phyloP scores from a whole-genome alignment of 176 grass and related monocot species.

The Oryza officinalis region DNA sequence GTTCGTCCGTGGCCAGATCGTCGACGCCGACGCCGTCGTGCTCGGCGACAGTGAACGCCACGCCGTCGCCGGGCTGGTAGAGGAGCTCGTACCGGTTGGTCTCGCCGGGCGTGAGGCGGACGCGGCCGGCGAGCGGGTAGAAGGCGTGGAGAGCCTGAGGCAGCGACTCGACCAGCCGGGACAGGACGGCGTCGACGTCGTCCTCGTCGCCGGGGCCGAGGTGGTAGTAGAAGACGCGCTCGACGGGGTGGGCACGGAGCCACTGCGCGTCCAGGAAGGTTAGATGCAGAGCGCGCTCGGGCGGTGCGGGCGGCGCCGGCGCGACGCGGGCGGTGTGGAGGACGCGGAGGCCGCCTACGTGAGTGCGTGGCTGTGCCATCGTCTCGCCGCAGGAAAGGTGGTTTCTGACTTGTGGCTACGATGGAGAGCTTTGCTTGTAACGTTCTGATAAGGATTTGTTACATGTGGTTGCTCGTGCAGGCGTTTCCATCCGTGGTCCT shows the following conservation, averaged over 20 bases:
- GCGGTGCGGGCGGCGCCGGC: background rate
- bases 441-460: too few species aligned
- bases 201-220: slow-evolving; percentile 1
- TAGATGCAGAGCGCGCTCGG: slow-evolving; percentile 24
- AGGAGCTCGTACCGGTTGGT: slow-evolving; percentile 28
- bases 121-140: slow-evolving; percentile 28
- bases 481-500: too few species aligned
- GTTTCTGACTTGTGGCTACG: too few species aligned
- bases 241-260: background rate
- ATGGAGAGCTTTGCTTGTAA: too few species aligned
- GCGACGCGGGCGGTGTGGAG: slow-evolving; percentile 19
- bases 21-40: slow-evolving; percentile 3
- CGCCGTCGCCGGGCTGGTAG: slow-evolving; percentile 31
- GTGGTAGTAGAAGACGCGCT: slow-evolving; percentile 51
- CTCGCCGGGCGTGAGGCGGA: slow-evolving; percentile 19
- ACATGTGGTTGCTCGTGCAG: too few species aligned
- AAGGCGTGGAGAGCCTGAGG: slow-evolving; percentile 19
- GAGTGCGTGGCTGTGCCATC: too few species aligned
- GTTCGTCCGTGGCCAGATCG: background rate
- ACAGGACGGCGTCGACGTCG: background rate
- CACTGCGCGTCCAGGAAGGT: slow-evolving; percentile 40
- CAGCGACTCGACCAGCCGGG: slow-evolving; percentile 34
- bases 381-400: too few species aligned
- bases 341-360: background rate
- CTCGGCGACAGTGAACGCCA: slow-evolving; percentile 33